A percentile compares a stretch with the other conserved stretches of the same genome.
Conservation (phyloP, 192 early-diverging fungal genomes). For the Backusella circina region DNA sequence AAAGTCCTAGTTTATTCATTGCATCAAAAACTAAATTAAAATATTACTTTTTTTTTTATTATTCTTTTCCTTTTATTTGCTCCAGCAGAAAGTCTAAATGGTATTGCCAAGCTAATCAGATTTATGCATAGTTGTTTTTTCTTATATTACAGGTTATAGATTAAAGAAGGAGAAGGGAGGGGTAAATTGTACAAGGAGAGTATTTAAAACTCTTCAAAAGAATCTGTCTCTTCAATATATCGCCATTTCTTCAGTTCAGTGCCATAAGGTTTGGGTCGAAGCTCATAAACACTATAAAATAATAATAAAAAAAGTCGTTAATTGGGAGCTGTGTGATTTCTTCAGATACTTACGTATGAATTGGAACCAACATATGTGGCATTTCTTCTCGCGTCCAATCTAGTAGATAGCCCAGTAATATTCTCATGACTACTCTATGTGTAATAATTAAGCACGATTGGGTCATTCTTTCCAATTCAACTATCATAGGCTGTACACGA, state of each 20-base stretch:
- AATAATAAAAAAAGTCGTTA: not conserved
- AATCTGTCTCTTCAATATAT: constrained; percentile 31
- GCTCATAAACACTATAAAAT: constrained; percentile 32
- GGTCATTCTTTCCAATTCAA: constrained; percentile 94
- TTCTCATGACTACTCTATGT: constrained; percentile 89
- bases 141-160: not conserved
- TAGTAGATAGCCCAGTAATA: constrained; percentile 86
- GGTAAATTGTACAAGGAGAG: not conserved
- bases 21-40: too few species aligned
- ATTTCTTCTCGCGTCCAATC: constrained; percentile 49
- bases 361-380: constrained; percentile 40
- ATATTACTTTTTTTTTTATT: not conserved
- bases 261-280: constrained; percentile 37
- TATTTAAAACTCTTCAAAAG: constrained; percentile 20
- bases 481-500: constrained; percentile 86
- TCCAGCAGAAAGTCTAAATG: not conserved
- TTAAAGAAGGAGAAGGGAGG: not conserved
- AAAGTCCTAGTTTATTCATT: too few species aligned
- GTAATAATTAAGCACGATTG: constrained; percentile 85
- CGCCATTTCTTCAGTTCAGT: constrained; percentile 36
- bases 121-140: not conserved
- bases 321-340: not conserved
- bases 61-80: not conserved
- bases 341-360: constrained; percentile 30
- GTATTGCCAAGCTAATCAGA: not conserved